Percentiles rank a stretch among this genome's conserved stretches.
phyloP scores from a whole-genome alignment of 2,329 filamentous ascomycete species.

The Cadophora sp. region DNA sequence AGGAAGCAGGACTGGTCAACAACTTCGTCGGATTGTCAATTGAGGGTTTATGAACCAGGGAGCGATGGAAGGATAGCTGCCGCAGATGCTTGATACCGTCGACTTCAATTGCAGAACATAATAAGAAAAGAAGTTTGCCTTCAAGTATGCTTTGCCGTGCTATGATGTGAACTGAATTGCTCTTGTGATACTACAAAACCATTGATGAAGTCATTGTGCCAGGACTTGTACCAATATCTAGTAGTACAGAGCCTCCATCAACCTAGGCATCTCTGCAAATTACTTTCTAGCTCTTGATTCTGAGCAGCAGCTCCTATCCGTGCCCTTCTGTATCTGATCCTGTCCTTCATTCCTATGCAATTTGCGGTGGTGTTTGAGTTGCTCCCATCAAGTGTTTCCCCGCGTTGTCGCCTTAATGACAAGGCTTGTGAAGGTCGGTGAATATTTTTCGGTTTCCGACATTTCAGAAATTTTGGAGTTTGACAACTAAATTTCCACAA shows the following conservation, averaged over 20 bases:
- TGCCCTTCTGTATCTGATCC: background rate
- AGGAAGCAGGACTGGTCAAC: conserved; percentile 46
- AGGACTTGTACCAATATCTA: no score
- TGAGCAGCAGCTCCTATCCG: background rate
- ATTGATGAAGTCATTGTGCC: no score
- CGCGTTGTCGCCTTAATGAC: conserved; percentile 8
- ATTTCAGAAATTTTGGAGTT: conserved; percentile 1
- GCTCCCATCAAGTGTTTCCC: background rate
- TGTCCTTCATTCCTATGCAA: background rate
- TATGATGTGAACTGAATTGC: conserved; percentile 9
- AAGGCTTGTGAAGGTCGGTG: conserved; percentile 13
- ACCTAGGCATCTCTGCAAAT: no score
- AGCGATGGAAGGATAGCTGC: conserved; percentile 44
- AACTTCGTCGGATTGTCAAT: conserved; percentile 44
- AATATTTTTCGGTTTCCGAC: conserved; percentile 6
- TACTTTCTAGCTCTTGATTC: no score
- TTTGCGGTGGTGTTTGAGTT: background rate
- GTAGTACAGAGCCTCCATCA: background rate
- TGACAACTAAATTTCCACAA: background rate
- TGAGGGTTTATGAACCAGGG: conserved; percentile 44
- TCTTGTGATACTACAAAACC: background rate
- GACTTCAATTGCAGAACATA: conserved; percentile 42
- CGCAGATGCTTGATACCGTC: conserved; percentile 44
- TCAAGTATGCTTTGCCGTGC: conserved; percentile 23
- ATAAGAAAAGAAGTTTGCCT: conserved; percentile 44